phyloP scores from a whole-genome alignment of 2,329 filamentous ascomycete species.

The Fonsecaea monophora region DNA sequence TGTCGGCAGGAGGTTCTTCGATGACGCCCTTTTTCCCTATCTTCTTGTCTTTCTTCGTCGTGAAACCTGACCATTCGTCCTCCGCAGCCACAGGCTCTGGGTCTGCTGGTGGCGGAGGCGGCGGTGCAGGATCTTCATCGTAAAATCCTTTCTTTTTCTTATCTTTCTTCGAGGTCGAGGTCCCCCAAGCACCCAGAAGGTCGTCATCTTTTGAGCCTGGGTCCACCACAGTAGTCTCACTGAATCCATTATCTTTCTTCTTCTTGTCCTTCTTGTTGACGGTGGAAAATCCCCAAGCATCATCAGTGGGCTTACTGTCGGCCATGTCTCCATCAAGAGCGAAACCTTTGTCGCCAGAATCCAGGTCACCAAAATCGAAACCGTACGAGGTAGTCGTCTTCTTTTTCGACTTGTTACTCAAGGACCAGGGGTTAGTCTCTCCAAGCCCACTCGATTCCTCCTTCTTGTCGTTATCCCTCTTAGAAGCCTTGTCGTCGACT shows the following conservation, averaged over 20 bases:
- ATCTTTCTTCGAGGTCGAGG: slow-evolving; percentile 55
- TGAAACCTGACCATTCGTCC: slow-evolving; percentile 36
- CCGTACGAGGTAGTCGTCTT: slow-evolving; percentile 45
- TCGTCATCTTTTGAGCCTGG: slow-evolving; percentile 42
- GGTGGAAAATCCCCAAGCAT: slow-evolving; percentile 48
- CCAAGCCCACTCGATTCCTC: slow-evolving; percentile 39
- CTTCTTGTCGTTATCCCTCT: slow-evolving; percentile 41
- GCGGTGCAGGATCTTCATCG: slow-evolving; percentile 33
- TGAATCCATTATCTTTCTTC: slow-evolving; percentile 51
- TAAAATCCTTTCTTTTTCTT: slow-evolving; percentile 47
- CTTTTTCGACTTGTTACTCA: slow-evolving; percentile 46
- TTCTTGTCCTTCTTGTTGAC: slow-evolving; percentile 57
- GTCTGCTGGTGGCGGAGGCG: slow-evolving; percentile 31
- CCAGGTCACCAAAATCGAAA: slow-evolving; percentile 55
- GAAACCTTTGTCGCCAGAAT: slow-evolving; percentile 49
- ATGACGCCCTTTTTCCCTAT: slow-evolving; percentile 41
- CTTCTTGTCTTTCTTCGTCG: slow-evolving; percentile 45
- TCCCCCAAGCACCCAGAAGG: slow-evolving; percentile 43
- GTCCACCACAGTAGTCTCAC: slow-evolving; percentile 34
- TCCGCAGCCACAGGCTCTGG: slow-evolving; percentile 44
- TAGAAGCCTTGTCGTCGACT: slow-evolving; percentile 42
- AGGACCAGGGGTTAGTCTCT: slow-evolving; percentile 51
- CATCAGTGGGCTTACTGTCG: slow-evolving; percentile 49
- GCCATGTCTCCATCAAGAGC: slow-evolving; percentile 56
- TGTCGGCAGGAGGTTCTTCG: slow-evolving; percentile 33